Base-by-base conservation (phyloP, 257 asterid genomes). In the Scutellaria galericulata region DNA sequence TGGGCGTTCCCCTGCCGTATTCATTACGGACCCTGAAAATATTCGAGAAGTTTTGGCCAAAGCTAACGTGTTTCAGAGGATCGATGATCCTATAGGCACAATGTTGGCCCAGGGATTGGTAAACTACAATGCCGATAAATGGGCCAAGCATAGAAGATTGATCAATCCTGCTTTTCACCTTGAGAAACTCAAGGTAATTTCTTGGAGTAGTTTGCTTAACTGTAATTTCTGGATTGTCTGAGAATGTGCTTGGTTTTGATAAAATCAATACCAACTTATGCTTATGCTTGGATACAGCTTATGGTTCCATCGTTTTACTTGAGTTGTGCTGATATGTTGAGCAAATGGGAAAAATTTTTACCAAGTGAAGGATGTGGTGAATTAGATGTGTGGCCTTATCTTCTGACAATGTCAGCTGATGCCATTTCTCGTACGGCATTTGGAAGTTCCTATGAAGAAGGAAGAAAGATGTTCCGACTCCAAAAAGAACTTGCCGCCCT, bases 401-500 rank as follows among this genome's bases (percentile, higher is more conserved):
- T 90, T 50, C 78, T 83, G 70, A 74, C 80, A n/a, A 31, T 88
- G 39, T 80, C 96, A 0, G 59, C 88, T 1, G 87, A 89, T 65
- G 93, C 84, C 3, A 83, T 89, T 67, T 87, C 93, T 0, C 82
- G 89, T 10, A 79, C 89, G 7, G 88, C 94, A 0, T 87, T 87
- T 77, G 94, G 94, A 1, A 84, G 86, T 57, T 86, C 68, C 78
- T 88, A 84, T 52, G 85, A 81, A 76, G 84, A 88, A 75, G 96
- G 95, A 10, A 79, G 78, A 47, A 84, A 64, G 79, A 82, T 90
- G 27, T 84, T 86, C 67, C 85, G 83, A 52, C 95, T 88, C 41
- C 95, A 84, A 57, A 79, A 55, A n/a, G 92, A 88, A 62, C 89
- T 75, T 5, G 69, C 68, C 0, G 41, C 48, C 45, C 82, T 53